Evolutionary conservation across 2,329 filamentous ascomycete species (phyloP).

Genomic region (Phialophora verrucosa): DNA sequence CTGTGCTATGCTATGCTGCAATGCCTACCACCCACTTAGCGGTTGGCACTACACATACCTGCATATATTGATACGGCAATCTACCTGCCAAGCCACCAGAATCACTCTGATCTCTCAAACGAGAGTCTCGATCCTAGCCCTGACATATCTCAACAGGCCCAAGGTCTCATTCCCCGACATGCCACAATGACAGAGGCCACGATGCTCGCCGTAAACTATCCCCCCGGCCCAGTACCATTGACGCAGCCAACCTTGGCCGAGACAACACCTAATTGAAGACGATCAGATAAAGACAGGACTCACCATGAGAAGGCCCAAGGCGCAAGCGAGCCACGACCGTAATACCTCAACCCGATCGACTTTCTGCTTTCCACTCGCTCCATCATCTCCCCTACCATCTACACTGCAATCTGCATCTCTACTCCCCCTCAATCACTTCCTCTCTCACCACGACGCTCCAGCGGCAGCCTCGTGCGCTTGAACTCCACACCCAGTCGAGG

Average conservation of each 20-base stretch:
- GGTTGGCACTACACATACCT: too few species aligned
- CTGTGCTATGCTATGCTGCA: too few species aligned
- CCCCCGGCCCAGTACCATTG: background rate
- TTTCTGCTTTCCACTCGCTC: background rate
- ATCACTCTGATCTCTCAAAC: background rate
- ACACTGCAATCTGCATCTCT: background rate
- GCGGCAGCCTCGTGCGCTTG: background rate
- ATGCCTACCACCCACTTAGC: too few species aligned
- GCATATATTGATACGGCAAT: too few species aligned
- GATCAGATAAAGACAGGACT: background rate
- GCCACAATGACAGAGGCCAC: background rate
- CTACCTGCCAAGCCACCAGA: too few species aligned
- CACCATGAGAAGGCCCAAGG: background rate
- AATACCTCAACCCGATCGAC: background rate
- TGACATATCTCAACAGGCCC: background rate
- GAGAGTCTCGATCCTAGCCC: background rate
- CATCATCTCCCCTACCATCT: background rate
- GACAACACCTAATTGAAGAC: background rate
- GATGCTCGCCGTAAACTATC: background rate
- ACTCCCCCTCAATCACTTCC: background rate
- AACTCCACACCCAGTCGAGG: background rate
- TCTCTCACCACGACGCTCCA: background rate
- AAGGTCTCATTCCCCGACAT: background rate
- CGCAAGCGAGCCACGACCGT: background rate
- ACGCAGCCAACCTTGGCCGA: background rate